Evolutionary conservation across 495 filamentous ascomycete genomes (phyloP).

Genomic region (Tirmania nivea): DNA sequence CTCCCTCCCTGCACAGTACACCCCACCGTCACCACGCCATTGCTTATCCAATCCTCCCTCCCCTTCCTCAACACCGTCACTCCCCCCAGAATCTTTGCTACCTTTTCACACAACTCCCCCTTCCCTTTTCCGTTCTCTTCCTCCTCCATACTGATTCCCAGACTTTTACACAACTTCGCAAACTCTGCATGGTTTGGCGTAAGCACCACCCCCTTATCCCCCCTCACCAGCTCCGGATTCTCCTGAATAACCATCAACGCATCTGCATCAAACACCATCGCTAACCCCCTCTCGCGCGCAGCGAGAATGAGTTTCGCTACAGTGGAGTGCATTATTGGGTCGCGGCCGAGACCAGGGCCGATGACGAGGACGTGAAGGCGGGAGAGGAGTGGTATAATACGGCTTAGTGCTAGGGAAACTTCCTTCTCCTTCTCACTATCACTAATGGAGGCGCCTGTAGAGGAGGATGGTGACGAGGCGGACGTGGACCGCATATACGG

Average conservation of each 20-base stretch:
- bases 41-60: slow-evolving; percentile 58
- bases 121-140: slow-evolving; percentile 19
- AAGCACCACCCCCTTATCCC: slow-evolving; percentile 65
- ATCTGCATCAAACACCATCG: slow-evolving; percentile 83
- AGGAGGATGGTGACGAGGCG: slow-evolving; percentile 1
- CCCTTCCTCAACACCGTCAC: slow-evolving; percentile 88
- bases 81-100: slow-evolving; percentile 61
- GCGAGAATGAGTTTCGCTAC: slow-evolving; percentile 58
- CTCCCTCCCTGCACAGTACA: slow-evolving; percentile 56
- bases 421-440: slow-evolving; percentile 5
- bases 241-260: slow-evolving; percentile 57
- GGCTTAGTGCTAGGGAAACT: slow-evolving; percentile 22
- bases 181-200: slow-evolving; percentile 95
- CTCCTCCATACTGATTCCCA: slow-evolving; percentile 24
- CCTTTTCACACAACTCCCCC: slow-evolving; percentile 41
- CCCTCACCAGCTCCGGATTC: slow-evolving; percentile 53
- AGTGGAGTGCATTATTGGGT: slow-evolving; percentile 73
- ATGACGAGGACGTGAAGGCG: slow-evolving; percentile 86
- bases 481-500: slow-evolving; percentile 56
- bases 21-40: slow-evolving; percentile 54
- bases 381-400: slow-evolving; percentile 58
- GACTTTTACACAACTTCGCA: slow-evolving; percentile 46
- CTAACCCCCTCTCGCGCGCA: slow-evolving; percentile 48
- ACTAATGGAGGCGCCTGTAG: neutral
- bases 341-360: slow-evolving; percentile 77